These are phyloP conservation scores for Hypoxylon sp. DNA, from an alignment of 2,329 filamentous ascomycete genomes.

Conservation along the genomic window DNA sequence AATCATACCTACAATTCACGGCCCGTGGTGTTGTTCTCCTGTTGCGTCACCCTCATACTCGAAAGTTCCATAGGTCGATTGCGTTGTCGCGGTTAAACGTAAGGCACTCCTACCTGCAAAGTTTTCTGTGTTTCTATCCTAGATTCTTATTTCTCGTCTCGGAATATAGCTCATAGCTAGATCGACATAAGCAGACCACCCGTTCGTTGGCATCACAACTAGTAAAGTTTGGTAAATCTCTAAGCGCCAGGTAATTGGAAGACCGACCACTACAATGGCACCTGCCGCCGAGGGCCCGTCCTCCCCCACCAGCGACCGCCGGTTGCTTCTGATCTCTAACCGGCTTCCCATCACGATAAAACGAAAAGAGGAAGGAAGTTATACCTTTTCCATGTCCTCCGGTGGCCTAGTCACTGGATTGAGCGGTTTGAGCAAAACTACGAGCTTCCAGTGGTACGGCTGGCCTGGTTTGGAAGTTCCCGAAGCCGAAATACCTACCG, in stretches of 20 bases:
- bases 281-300: conserved; percentile 44
- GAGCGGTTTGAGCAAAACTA: conserved; percentile 91
- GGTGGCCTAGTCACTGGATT: conserved; percentile 95
- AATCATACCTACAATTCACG: conserved; percentile 33
- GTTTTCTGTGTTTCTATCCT: conserved; percentile 1
- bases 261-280: conserved; percentile 42
- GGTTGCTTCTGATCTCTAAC: conserved; percentile 91
- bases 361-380: conserved; percentile 89
- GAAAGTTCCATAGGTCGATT: conserved; percentile 24
- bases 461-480: conserved; percentile 96
- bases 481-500: conserved; percentile 80
- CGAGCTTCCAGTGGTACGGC: conserved; percentile 97
- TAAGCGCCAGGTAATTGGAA: conserved; percentile 1
- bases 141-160: neutral
- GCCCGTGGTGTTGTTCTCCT: conserved; percentile 28
- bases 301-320: conserved; percentile 48
- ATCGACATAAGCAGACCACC: neutral
- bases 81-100: conserved; percentile 24
- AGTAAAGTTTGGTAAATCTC: neutral
- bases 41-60: conserved; percentile 17
- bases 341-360: conserved; percentile 97
- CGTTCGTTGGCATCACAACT: neutral
- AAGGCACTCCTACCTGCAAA: conserved; percentile 19
- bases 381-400: conserved; percentile 96
- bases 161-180: neutral